These are phyloP conservation scores for Emiliania huxleyi DNA, from an alignment of 78 protist genomes.

Conservation along the genomic window DNA sequence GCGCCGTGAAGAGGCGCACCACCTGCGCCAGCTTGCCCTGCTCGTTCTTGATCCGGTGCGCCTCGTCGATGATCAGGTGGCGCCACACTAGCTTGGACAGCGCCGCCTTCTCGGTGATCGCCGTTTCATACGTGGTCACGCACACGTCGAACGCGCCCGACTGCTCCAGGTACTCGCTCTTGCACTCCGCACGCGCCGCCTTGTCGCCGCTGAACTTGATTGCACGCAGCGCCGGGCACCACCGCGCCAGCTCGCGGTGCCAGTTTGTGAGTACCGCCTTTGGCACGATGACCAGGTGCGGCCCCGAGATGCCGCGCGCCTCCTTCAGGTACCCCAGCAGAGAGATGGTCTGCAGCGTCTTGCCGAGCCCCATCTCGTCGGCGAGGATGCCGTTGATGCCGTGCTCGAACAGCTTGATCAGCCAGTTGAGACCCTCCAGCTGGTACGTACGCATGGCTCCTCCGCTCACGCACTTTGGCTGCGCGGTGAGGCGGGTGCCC, in stretches of 20 bases:
- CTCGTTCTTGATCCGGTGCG: conserved; percentile 49
- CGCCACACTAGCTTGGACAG: background rate
- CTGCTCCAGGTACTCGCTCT: background rate
- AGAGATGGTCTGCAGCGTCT: conserved; percentile 34
- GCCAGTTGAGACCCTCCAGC: conserved; percentile 90
- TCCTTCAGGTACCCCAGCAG: background rate
- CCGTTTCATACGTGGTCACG: background rate
- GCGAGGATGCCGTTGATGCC: conserved; percentile 93
- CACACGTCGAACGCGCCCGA: background rate
- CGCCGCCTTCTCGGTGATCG: background rate
- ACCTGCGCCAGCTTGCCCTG: background rate
- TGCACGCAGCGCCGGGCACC: conserved; percentile 32
- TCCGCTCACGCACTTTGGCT: conserved; percentile 52
- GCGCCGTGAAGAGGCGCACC: background rate
- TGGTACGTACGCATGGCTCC: conserved; percentile 85
- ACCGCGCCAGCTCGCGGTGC: conserved; percentile 27
- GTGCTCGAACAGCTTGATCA: conserved; percentile 70
- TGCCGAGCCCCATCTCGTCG: conserved; percentile 66
- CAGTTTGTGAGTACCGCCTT: conserved; percentile 40
- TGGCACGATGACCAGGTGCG: conserved; percentile 61
- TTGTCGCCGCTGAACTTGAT: conserved; percentile 25
- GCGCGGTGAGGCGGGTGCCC: background rate
- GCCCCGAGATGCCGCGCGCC: background rate
- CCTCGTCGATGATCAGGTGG: conserved; percentile 55
- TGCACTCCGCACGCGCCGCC: background rate